Evolutionary conservation across 805 yeast genomes (phyloP).

Genomic region (Ogataea ramenticola): DNA sequence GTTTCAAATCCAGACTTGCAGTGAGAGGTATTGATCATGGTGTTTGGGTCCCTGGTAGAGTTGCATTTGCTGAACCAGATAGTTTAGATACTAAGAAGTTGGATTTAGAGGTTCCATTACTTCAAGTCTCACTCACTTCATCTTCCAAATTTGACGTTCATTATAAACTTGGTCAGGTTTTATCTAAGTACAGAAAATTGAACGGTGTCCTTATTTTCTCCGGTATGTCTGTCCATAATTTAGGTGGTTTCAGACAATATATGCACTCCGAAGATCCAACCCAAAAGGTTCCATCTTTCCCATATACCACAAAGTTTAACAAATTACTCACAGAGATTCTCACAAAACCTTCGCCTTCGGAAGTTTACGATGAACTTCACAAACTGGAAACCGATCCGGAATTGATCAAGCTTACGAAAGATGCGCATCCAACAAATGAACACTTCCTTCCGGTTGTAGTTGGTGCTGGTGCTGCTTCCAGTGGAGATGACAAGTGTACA

Average conservation of each 20-base stretch:
- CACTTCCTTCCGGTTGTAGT: slow-evolving; percentile 66
- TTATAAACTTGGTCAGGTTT: slow-evolving; percentile 47
- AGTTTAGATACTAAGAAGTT: slow-evolving; percentile 28
- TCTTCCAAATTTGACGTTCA: slow-evolving; percentile 35
- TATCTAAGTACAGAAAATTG: slow-evolving; percentile 43
- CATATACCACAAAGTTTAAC: slow-evolving; percentile 51
- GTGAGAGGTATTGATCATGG: slow-evolving; percentile 80
- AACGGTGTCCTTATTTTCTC: slow-evolving; percentile 54
- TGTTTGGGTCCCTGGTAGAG: slow-evolving; percentile 72
- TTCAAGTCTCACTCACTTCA: slow-evolving; percentile 44
- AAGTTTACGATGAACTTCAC: slow-evolving; percentile 30
- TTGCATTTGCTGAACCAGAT: slow-evolving; percentile 46
- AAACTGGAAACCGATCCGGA: slow-evolving; percentile 22
- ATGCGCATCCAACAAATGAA: slow-evolving; percentile 72
- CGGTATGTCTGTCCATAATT: slow-evolving; percentile 78
- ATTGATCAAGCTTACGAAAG: slow-evolving; percentile 24
- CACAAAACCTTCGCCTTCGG: slow-evolving; percentile 17
- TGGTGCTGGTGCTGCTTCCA: slow-evolving; percentile 44
- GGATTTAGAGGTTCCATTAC: slow-evolving; percentile 39
- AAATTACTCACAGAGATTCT: slow-evolving; percentile 35
- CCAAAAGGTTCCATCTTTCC: slow-evolving; percentile 12
- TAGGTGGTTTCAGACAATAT: slow-evolving; percentile 42
- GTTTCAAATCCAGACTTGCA: slow-evolving; percentile 36
- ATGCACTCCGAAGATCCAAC: slow-evolving; percentile 13
- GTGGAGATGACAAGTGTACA: slow-evolving; percentile 30